These are phyloP conservation scores for Cercospora berteroae DNA, from an alignment of 2,329 filamentous ascomycete genomes.

Conservation along the genomic window DNA sequence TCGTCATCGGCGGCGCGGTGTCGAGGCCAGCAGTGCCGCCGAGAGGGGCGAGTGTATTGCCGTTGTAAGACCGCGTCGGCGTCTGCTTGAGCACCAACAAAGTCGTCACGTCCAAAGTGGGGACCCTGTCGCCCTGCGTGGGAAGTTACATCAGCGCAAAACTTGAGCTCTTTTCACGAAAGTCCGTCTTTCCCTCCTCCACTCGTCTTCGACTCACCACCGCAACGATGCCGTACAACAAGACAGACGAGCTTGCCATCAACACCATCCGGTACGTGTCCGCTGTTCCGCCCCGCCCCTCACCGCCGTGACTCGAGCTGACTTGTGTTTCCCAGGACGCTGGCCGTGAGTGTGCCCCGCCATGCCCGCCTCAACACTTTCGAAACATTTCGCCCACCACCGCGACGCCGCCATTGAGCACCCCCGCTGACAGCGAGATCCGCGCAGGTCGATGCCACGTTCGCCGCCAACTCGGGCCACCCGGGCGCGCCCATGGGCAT, in stretches of 20 bases:
- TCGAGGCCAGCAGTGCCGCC: not conserved
- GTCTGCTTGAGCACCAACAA: constrained; percentile 1
- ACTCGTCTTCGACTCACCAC: constrained; percentile 8
- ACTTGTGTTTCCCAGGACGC: constrained; percentile 4
- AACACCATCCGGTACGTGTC: constrained; percentile 78
- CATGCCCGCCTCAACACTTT: constrained; percentile 12
- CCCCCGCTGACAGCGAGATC: constrained; percentile 8
- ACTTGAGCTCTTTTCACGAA: constrained; percentile 1
- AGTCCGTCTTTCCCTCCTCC: not conserved
- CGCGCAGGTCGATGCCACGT: constrained; percentile 89
- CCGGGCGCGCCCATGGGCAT: constrained; percentile 97
- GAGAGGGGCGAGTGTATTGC: not conserved
- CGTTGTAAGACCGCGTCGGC: constrained; percentile 6
- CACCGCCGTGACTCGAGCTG: not conserved
- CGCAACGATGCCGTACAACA: constrained; percentile 76
- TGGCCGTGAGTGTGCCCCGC: constrained; percentile 12
- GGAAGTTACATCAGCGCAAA: constrained; percentile 7
- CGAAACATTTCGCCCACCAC: not conserved
- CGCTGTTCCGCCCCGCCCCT: constrained; percentile 43
- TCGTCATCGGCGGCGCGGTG: not conserved
- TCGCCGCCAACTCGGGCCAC: constrained; percentile 94
- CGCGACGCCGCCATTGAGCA: constrained; percentile 32
- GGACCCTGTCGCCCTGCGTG: not conserved
- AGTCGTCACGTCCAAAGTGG: not conserved
- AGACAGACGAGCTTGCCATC: constrained; percentile 85